Evolutionary conservation across 1,284 basidiomycete species (phyloP).

Genomic region (Sanghuangporus sanghuang): DNA sequence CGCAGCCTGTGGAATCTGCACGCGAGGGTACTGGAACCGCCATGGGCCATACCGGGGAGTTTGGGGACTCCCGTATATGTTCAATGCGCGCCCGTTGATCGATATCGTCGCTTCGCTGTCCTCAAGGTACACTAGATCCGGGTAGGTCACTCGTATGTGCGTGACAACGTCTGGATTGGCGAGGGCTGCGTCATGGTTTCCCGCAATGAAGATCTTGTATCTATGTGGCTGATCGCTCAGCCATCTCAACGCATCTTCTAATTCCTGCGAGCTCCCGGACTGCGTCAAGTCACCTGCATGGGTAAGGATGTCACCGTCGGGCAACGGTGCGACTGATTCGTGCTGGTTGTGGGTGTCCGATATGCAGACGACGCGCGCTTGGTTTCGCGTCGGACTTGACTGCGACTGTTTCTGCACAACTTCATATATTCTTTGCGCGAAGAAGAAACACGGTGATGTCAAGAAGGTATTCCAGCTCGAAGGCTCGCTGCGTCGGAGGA

Average conservation of each 20-base stretch:
- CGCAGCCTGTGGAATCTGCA: constrained; percentile 4
- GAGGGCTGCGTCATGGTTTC: constrained; percentile 35
- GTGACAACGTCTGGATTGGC: background rate
- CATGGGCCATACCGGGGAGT: constrained; percentile 31
- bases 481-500: background rate
- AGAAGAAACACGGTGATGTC: background rate
- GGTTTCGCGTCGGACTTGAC: background rate
- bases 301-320: constrained; percentile 21
- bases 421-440: background rate
- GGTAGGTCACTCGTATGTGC: constrained; percentile 13
- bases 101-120: constrained; percentile 24
- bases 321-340: constrained; percentile 3
- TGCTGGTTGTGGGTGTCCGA: constrained; percentile 19
- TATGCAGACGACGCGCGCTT: constrained; percentile 19
- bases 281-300: constrained; percentile 20
- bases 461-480: background rate
- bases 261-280: constrained; percentile 17
- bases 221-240: constrained; percentile 30
- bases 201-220: constrained; percentile 37
- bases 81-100: constrained; percentile 26
- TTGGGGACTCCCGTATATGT: constrained; percentile 31
- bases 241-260: constrained; percentile 20
- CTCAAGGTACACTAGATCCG: constrained; percentile 28
- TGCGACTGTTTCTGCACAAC: background rate
- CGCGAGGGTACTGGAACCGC: constrained; percentile 34